Evolutionary conservation across 768 basidiomycete species (phyloP).

Genomic region (Agaricus sinodeliciosus): DNA sequence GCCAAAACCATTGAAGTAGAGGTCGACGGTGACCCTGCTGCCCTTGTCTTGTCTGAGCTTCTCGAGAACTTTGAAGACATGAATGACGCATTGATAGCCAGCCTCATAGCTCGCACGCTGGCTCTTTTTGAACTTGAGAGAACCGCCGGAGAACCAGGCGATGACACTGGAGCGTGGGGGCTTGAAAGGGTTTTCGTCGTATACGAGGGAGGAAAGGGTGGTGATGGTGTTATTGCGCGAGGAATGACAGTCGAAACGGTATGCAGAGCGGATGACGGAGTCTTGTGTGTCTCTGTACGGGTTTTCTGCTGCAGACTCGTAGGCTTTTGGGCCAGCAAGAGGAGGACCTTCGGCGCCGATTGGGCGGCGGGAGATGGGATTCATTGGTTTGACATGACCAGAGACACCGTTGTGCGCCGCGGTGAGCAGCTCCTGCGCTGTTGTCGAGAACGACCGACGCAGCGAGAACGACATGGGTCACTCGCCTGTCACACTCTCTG

Average conservation of each 20-base stretch:
- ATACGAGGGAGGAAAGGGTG: slow-evolving; percentile 53
- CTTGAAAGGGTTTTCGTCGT: slow-evolving; percentile 15
- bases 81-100: slow-evolving; percentile 80
- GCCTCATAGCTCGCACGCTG: slow-evolving; percentile 83
- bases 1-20: slow-evolving; percentile 84
- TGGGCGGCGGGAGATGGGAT: background rate
- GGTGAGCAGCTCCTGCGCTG: background rate
- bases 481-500: background rate
- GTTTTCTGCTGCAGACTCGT: slow-evolving; percentile 10
- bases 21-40: slow-evolving; percentile 38
- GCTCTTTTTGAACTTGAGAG: slow-evolving; percentile 79
- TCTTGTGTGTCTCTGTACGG: background rate
- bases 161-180: slow-evolving; percentile 20
- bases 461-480: background rate
- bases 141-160: slow-evolving; percentile 64
- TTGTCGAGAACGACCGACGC: background rate
- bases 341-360: slow-evolving; percentile 15
- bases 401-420: background rate
- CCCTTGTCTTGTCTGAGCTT: slow-evolving; percentile 23
- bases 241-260: slow-evolving; percentile 64
- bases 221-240: slow-evolving; percentile 85
- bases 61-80: slow-evolving; percentile 58
- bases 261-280: background rate
- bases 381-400: background rate
- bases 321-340: slow-evolving; percentile 14